Conservation (phyloP, 441 rosid genomes). For the Viola pubescens region DNA sequence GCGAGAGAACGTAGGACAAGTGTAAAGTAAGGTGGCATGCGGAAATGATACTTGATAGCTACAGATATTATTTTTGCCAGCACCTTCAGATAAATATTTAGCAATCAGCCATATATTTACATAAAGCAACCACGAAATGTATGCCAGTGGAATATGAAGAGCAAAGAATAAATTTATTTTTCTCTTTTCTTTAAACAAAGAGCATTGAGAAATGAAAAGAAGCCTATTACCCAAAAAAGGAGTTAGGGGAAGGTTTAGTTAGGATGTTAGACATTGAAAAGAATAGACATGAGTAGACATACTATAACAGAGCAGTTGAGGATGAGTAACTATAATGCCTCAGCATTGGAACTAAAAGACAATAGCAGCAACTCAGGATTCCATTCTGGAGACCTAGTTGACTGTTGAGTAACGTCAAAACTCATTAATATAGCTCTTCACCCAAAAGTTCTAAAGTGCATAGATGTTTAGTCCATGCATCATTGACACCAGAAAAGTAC, state of each 20-base stretch:
- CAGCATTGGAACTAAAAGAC: neutral
- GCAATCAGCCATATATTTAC: slow-evolving; percentile 19
- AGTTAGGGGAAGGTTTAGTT: too few species aligned
- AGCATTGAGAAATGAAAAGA: slow-evolving; percentile 3
- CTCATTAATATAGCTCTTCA: too few species aligned
- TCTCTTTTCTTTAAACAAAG: neutral
- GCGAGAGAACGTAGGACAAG: slow-evolving; percentile 94
- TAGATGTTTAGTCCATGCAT: too few species aligned
- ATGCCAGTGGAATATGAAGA: slow-evolving; percentile 2
- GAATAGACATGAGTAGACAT: neutral
- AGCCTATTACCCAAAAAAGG: too few species aligned
- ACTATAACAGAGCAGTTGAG: neutral
- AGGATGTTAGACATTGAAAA: neutral
- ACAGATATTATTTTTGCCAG: slow-evolving; percentile 75
- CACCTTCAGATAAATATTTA: slow-evolving; percentile 42
- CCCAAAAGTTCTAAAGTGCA: too few species aligned
- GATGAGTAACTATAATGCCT: neutral
- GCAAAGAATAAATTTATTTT: slow-evolving; percentile 1
- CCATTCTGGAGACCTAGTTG: slow-evolving; percentile 5
- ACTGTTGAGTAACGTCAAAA: too few species aligned
- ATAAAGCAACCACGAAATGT: slow-evolving; percentile 8
- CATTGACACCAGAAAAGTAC: neutral
- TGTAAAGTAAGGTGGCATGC: slow-evolving; percentile 97
- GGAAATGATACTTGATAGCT: slow-evolving; percentile 85
- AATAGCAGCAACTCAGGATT: neutral